A percentile compares a stretch with the other conserved stretches of the same genome.
phyloP scores from a whole-genome alignment of 331 rosid genomes.

The Phaseolus coccineus region DNA sequence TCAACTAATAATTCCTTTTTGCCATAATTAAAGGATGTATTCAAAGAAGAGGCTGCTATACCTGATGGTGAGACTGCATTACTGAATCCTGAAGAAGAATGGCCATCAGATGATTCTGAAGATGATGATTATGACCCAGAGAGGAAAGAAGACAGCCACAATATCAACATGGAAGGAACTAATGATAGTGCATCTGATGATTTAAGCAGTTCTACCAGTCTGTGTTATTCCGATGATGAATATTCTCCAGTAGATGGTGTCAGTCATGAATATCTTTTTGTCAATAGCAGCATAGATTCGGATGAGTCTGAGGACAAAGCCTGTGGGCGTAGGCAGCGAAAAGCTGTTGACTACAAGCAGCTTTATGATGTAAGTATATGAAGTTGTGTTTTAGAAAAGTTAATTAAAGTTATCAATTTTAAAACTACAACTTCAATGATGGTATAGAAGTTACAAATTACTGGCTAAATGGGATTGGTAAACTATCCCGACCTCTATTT shows the following conservation, averaged over 20 bases:
- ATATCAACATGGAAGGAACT: conserved; percentile 51
- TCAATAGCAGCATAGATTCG: conserved; percentile 55
- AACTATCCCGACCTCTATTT: background rate
- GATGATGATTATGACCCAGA: conserved; percentile 86
- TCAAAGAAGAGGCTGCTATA: conserved; percentile 81
- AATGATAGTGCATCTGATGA: conserved; percentile 52
- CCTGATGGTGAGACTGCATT: conserved; percentile 63
- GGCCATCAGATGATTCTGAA: conserved; percentile 92
- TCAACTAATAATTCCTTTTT: conserved; percentile 34
- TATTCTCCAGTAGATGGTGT: conserved; percentile 40
- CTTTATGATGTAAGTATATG: conserved; percentile 67
- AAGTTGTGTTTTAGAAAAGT: conserved; percentile 29
- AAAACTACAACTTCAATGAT: conserved; percentile 10
- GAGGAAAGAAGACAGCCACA: conserved; percentile 57
- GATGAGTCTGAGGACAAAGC: conserved; percentile 62
- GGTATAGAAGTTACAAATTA: conserved; percentile 11
- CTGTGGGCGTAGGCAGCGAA: conserved; percentile 70
- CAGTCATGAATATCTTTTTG: conserved; percentile 49
- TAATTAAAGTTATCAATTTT: conserved; percentile 7
- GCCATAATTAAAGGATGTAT: conserved; percentile 63
- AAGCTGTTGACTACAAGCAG: conserved; percentile 70
- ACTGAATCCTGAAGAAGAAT: conserved; percentile 69
- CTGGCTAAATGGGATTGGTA: background rate
- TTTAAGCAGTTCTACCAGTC: conserved; percentile 55
- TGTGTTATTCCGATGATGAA: conserved; percentile 60